Base-by-base conservation (phyloP, 768 basidiomycete genomes). In the Amanita pallidorosea region DNA sequence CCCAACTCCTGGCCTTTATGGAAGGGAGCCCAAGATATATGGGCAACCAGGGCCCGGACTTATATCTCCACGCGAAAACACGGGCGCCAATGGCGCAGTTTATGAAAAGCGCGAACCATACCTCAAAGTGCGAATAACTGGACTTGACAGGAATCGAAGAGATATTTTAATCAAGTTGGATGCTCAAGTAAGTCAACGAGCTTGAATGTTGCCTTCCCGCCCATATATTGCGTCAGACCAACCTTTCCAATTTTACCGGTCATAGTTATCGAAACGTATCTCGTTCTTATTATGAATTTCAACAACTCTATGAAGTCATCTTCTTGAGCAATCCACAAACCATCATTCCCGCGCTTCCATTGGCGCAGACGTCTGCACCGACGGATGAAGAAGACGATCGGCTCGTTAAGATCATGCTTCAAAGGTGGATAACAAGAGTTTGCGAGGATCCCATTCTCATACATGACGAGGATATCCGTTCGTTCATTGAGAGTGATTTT, bases 341-440 rank as follows among this genome's bases (percentile, higher is more conserved):
- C 23, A 96, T 99, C 58, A 75, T 97, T 13, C 91, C 96, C 7
- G 96, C 96, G 4, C 76, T 99, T 12, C 96, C 96, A 1, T 76
- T 98, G n/a, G 81, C 94, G 0, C 91, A 95, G 57, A 97, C 94
- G 0, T 97, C 94, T 11, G 96, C 96, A 2, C 86, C 91, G 22
- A 93, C 91, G 11, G 96, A 98, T 61, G 96, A 98, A 68, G 96
- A 98, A 67, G 96, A 99, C 65, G 96, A 98, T 64, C 78, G 96
- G 17, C 75, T 99, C 2, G 91, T 99, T 29, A 87, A 87, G 63
- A 86, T 94, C 54, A 91, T 94, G 78, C 73, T 98, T 18, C 96
- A 98, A 66, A 73, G 89, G 54, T 99, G 96, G 95, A 77, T 96
- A 49, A 83, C 88, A 9, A 74, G 96, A 51, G 81, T 98, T 29